A percentile compares a stretch with the other conserved stretches of the same genome.
These are phyloP conservation scores for Elongisporangium undulatum DNA, from an alignment of 352 stramenopile genomes.

Conservation along the genomic window DNA sequence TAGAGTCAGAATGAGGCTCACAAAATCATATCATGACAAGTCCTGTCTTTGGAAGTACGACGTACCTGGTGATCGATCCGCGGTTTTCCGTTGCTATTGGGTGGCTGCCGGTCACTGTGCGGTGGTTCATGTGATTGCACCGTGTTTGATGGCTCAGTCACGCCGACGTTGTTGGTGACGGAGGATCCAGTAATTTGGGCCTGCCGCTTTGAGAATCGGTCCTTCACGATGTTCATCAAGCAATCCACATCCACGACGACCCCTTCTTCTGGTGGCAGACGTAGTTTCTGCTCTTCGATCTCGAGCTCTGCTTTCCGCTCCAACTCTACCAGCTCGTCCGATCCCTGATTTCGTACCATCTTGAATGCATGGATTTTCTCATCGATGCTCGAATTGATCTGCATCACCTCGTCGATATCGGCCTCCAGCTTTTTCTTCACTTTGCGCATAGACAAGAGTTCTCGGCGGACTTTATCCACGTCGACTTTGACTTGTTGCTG, in stretches of 20 bases:
- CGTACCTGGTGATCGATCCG: not conserved
- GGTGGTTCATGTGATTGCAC: not conserved
- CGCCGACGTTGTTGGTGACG: not conserved
- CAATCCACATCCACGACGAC: constrained; percentile 56
- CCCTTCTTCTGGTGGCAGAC: constrained; percentile 57
- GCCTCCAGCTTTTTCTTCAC: constrained; percentile 51
- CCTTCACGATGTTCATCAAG: constrained; percentile 55
- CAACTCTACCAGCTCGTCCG: constrained; percentile 48
- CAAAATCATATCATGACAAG: constrained; percentile 1
- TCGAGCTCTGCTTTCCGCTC: constrained; percentile 51
- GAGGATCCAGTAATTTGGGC: not conserved
- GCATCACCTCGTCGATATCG: constrained; percentile 48
- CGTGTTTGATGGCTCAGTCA: not conserved
- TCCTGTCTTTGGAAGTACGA: not conserved
- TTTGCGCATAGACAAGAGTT: constrained; percentile 54
- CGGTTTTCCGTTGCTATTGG: not conserved
- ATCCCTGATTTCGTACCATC: constrained; percentile 37
- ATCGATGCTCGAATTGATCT: constrained; percentile 30
- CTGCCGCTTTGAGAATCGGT: constrained; percentile 7
- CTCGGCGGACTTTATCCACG: constrained; percentile 52
- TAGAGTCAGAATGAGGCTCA: not conserved
- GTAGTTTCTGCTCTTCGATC: constrained; percentile 45
- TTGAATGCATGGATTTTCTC: constrained; percentile 48
- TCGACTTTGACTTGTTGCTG: constrained; percentile 58
- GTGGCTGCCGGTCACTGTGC: not conserved